These are phyloP conservation scores for Talaromyces trachyspermus DNA, from an alignment of 495 filamentous ascomycete genomes.

Conservation along the genomic window DNA sequence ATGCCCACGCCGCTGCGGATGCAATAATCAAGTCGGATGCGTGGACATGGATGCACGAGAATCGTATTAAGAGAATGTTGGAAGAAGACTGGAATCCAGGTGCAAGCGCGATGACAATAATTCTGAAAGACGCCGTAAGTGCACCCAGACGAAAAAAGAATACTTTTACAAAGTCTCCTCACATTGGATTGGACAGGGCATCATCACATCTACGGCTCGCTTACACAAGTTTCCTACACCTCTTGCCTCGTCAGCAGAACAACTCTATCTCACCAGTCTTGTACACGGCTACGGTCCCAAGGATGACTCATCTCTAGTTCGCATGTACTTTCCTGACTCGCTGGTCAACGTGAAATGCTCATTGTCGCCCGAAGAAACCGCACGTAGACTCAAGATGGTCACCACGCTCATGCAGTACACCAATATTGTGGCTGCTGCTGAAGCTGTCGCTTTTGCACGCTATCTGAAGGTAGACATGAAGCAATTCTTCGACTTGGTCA, in stretches of 20 bases:
- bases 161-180: too few species aligned
- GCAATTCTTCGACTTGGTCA: conserved; percentile 59
- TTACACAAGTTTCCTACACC: conserved; percentile 56
- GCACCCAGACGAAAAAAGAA: background rate
- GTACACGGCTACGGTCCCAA: conserved; percentile 54
- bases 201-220: conserved; percentile 65
- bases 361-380: conserved; percentile 21
- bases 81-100: conserved; percentile 58
- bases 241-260: conserved; percentile 63
- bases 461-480: conserved; percentile 55
- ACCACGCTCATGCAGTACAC: conserved; percentile 53
- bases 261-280: conserved; percentile 56
- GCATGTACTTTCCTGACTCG: conserved; percentile 46
- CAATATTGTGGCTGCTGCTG: conserved; percentile 56
- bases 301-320: conserved; percentile 65
- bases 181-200: conserved; percentile 35
- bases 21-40: conserved; percentile 51
- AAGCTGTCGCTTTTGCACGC: conserved; percentile 59
- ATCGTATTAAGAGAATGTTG: conserved; percentile 63
- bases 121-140: conserved; percentile 66
- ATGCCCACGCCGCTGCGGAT: conserved; percentile 49
- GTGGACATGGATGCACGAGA: conserved; percentile 77
- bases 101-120: conserved; percentile 63
- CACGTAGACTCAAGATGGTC: conserved; percentile 44
- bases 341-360: conserved; percentile 26